These are phyloP conservation scores for Cinnamomum chago DNA, from an alignment of 164 flowering plant species.

Conservation along the genomic window DNA sequence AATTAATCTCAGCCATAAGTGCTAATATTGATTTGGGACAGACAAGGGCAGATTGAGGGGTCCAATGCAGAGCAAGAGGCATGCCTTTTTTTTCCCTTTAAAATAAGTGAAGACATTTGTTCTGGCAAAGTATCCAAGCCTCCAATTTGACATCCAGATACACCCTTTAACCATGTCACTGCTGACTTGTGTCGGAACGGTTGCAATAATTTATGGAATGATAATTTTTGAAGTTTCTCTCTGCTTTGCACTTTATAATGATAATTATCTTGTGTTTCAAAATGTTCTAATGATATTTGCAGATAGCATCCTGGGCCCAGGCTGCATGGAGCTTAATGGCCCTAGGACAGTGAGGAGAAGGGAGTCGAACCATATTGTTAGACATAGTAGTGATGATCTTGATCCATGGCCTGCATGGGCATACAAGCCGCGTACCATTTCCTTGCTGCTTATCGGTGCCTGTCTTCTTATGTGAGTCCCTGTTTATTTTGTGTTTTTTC, in stretches of 20 bases:
- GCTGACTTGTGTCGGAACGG: background rate
- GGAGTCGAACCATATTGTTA: conserved; percentile 22
- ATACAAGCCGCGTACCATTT: conserved; percentile 82
- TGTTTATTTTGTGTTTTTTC: background rate
- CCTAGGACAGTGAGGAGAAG: conserved; percentile 37
- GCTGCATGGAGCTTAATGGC: conserved; percentile 62
- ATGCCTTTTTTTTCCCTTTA: too few species aligned
- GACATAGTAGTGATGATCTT: conserved; percentile 55
- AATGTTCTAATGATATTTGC: background rate
- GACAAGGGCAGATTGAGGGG: background rate
- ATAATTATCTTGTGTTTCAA: background rate
- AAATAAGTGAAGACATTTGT: background rate
- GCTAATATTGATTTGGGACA: background rate
- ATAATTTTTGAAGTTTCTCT: background rate
- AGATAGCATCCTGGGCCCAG: background rate
- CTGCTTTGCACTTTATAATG: background rate
- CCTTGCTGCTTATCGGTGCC: conserved; percentile 81
- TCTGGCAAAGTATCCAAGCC: background rate
- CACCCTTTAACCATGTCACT: background rate
- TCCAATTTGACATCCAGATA: background rate
- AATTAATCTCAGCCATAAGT: background rate
- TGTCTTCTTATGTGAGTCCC: conserved; percentile 83
- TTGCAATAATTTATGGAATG: background rate
- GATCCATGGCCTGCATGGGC: conserved; percentile 99
- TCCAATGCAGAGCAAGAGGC: too few species aligned